A percentile compares a stretch with the other conserved stretches of the same genome.
Evolutionary conservation across 2,329 filamentous ascomycete genomes (phyloP).

Genomic region (Talaromyces piceae): DNA sequence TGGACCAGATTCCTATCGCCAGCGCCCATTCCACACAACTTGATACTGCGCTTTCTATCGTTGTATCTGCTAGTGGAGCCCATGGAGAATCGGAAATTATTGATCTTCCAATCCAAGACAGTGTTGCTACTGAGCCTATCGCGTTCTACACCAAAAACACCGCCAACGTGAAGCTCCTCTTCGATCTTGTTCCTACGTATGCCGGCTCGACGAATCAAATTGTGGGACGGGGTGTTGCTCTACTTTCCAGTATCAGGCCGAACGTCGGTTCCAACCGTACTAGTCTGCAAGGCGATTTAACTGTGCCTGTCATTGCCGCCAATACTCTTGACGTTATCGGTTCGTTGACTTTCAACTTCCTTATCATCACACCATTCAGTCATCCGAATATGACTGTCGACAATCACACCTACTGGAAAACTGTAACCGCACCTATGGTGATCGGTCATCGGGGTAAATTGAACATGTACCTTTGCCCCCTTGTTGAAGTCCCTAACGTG

Average conservation of each 20-base stretch:
- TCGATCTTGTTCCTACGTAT: constrained; percentile 94
- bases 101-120: constrained; percentile 88
- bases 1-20: constrained; percentile 79
- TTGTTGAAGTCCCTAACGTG: constrained; percentile 23
- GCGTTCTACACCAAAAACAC: constrained; percentile 75
- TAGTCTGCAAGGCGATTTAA: constrained; percentile 84
- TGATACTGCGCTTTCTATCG: constrained; percentile 86
- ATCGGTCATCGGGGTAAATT: constrained; percentile 54
- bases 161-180: constrained; percentile 77
- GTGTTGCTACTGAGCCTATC: constrained; percentile 87
- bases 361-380: constrained; percentile 87
- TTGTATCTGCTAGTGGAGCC: constrained; percentile 79
- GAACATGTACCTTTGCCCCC: constrained; percentile 6
- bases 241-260: constrained; percentile 79
- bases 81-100: constrained; percentile 81
- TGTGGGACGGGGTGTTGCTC: constrained; percentile 79
- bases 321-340: constrained; percentile 84
- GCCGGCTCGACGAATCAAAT: constrained; percentile 72
- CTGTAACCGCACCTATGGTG: constrained; percentile 78
- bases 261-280: constrained; percentile 79
- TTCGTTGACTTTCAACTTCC: constrained; percentile 91
- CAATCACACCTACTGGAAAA: constrained; percentile 87
- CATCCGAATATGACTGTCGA: constrained; percentile 92
- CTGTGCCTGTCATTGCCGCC: constrained; percentile 79
- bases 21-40: constrained; percentile 89